These are phyloP conservation scores for Panus rudis DNA, from an alignment of 768 basidiomycete species.

Conservation along the genomic window DNA sequence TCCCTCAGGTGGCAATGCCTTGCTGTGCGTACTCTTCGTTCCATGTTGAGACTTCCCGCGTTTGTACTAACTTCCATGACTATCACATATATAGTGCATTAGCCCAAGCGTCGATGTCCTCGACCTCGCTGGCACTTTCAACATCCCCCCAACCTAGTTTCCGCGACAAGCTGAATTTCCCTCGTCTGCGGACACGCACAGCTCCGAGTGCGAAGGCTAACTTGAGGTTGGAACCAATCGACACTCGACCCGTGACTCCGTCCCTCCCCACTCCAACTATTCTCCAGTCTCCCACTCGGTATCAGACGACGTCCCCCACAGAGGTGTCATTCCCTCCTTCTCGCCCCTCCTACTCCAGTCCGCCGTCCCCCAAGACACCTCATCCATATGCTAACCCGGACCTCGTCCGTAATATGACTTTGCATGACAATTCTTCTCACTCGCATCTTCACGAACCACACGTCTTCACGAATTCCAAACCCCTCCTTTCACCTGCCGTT, in stretches of 20 bases:
- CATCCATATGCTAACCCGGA: constrained; percentile 85
- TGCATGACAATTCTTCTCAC: constrained; percentile 1
- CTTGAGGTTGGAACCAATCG: constrained; percentile 6
- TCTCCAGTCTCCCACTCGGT: constrained; percentile 10
- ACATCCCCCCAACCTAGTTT: constrained; percentile 25
- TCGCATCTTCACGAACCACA: constrained; percentile 10
- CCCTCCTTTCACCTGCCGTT: constrained; percentile 25
- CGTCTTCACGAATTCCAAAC: constrained; percentile 13
- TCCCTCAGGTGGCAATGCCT: constrained; percentile 44
- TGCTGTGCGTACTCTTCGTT: constrained; percentile 44
- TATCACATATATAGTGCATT: constrained; percentile 36
- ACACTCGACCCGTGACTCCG: constrained; percentile 10
- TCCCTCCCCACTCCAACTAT: constrained; percentile 8
- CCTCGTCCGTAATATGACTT: constrained; percentile 29
- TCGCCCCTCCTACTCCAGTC: constrained; percentile 28
- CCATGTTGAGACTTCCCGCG: constrained; percentile 1
- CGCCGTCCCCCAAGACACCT: constrained; percentile 22
- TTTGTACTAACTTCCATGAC: constrained; percentile 2
- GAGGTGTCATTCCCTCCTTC: constrained; percentile 7
- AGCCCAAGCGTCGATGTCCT: constrained; percentile 55
- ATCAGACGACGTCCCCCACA: constrained; percentile 15
- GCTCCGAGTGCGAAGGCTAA: constrained; percentile 17
- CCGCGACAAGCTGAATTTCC: constrained; percentile 38
- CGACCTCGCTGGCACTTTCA: constrained; percentile 40
- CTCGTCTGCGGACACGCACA: constrained; percentile 29